Base-by-base conservation (phyloP, 169 alveolate genomes). In the Eimeria acervulina region DNA sequence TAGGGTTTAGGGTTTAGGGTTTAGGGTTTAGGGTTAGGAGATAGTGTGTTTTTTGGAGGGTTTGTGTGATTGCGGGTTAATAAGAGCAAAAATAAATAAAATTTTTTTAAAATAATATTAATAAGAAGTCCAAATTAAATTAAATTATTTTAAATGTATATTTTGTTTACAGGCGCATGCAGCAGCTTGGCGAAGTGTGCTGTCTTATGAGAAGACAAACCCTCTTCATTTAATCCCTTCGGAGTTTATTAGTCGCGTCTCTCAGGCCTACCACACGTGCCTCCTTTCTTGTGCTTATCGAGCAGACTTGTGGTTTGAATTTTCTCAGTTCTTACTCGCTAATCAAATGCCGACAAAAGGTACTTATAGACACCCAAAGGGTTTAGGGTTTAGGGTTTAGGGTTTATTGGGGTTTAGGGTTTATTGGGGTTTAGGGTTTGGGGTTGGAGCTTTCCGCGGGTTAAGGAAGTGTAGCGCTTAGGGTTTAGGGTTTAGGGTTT, bases 321-420 rank as follows among this genome's bases (percentile, higher is more conserved):
- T 78, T 38, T 91, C 68, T 21, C 95, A 91, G 61, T 44, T 91
- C 38, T 90, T 91, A n/a, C 95, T 91, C 42, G 90, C 95, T n/a
- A 89, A 91, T 47, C 70, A 91, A 33, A 81, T 61, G 31, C 90
- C 68, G 28, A 63, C 51, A n/a, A 68, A 47, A 91, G 95, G 95
- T 91, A 72, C n/a, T 40, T 10, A n/a, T n/a, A n/a, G n/a, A 47
- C 55, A 47, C 55, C 5, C 5, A 7, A 7, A 47, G 55, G 55
- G 55, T 47, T 47, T 47, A 47, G 55, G 55, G 55, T 47, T 47
- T 47, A 47, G 55, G 55, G 55, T 47, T 47, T 47, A 47, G 55
- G 55, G 55, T 47, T 47, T 47, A 7, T 47, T 7, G 55, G 55
- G 55, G 5, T 47, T 47, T 47, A 12, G 19, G 55, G 55, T 47